These are phyloP conservation scores for Penicillium sp. DNA, from an alignment of 2,329 filamentous ascomycete genomes.

Conservation along the genomic window DNA sequence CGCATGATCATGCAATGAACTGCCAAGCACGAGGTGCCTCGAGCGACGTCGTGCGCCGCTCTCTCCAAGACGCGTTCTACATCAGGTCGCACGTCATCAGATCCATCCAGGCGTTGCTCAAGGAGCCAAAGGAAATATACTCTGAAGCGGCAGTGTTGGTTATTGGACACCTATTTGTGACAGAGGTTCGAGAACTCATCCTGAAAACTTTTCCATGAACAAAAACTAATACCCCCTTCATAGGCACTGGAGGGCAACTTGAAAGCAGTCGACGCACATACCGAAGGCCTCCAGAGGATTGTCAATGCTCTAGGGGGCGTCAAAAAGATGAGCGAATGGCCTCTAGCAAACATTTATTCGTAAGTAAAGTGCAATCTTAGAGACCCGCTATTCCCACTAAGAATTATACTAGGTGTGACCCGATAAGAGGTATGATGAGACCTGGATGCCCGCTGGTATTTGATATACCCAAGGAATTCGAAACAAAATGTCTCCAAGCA, in stretches of 20 bases:
- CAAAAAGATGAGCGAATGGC: neutral
- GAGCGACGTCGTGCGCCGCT: neutral
- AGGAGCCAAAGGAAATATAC: neutral
- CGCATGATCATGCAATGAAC: neutral
- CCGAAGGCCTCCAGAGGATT: neutral
- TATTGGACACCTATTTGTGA: neutral
- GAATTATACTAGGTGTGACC: neutral
- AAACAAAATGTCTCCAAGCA: neutral
- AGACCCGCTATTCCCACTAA: neutral
- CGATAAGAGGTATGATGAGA: neutral
- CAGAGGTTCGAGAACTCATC: neutral
- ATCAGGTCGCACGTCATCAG: neutral
- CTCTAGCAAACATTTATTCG: neutral
- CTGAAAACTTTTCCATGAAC: neutral
- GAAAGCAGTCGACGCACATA: neutral
- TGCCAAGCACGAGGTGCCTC: neutral
- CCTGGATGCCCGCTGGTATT: neutral
- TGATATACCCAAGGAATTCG: neutral
- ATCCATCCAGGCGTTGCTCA: neutral
- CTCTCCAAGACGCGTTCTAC: neutral
- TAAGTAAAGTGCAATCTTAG: neutral
- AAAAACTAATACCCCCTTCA: neutral
- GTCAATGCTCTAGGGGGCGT: neutral
- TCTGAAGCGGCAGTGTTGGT: neutral
- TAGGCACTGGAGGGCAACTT: neutral